Evolutionary conservation across 768 basidiomycete genomes (phyloP), one percentile per base, ranked within the genome.

Genomic region (Rhizopogon vulgaris): DNA sequence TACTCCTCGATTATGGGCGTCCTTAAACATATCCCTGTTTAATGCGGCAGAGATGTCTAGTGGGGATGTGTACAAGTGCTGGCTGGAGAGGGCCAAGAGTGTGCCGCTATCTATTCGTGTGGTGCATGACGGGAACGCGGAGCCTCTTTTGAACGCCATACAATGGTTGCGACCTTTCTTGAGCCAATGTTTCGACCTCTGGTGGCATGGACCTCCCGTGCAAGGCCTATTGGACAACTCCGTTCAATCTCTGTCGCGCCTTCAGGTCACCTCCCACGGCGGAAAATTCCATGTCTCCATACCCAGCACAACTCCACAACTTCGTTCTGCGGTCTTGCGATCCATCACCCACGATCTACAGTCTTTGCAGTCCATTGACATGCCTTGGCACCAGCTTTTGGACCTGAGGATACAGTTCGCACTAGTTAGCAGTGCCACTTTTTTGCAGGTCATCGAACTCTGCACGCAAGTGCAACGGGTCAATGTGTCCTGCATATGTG

Each of bases 1-100:
- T 11, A 66, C 69, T 10, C 68, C 69, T 17, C 53, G 50, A 28
- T 63, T 71, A 24, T 69, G 68, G 68, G 57, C 59, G 7, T 68
- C 69, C 24, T 49, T 68, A 18, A 62, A 57, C 27, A 38, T 68
- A 34, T 38, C 47, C 42, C 55, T 68, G 22, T 49, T 52, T 17
- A 60, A 52, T 15, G 51, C 51, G 3, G 18, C 47, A 9, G 39
- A 24, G 14, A 48, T 53, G 9, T 12, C 27, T 4, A 50, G 52
- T 54, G 61, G 63, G 40, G 56, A 39, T 2, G 57, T 56, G 2
- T 67, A 62, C 34, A 58, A 60, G 22, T 39, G 55, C 9, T 67
- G 66, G 66, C 17, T 69, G 42, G 41, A 55, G 15, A 68, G 60
- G 38, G 66, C 68, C 39, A 68, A 60, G 56, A 58, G 58, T 34